These are phyloP conservation scores for Apiotrichum gracile DNA, from an alignment of 1,284 basidiomycete species.

Conservation along the genomic window DNA sequence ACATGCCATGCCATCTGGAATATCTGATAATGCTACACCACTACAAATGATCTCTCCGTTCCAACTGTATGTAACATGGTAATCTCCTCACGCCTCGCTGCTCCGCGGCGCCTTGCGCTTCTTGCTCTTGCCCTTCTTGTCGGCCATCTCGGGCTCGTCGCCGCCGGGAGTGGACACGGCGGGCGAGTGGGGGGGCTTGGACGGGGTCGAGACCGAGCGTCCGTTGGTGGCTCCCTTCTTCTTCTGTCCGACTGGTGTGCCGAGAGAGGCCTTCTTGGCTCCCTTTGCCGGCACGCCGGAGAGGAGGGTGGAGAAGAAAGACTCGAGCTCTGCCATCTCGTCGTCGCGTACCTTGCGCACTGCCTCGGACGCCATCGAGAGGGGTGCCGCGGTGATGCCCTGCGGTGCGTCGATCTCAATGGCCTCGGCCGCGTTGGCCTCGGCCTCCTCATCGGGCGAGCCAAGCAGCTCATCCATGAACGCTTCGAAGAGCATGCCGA, in stretches of 20 bases:
- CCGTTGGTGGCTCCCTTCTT: neutral
- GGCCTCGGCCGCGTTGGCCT: neutral
- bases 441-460: constrained; percentile 4
- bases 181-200: too few relatives aligned
- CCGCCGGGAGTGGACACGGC: neutral
- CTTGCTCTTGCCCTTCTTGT: constrained; percentile 14
- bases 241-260: neutral
- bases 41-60: neutral
- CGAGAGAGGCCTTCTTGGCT: neutral
- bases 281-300: neutral
- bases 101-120: constrained; percentile 19
- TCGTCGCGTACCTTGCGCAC: constrained; percentile 12
- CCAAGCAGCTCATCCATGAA: constrained; percentile 62
- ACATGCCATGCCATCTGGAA: too few relatives aligned
- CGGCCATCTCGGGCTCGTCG: constrained; percentile 9
- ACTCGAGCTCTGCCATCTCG: constrained; percentile 14
- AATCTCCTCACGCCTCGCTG: constrained; percentile 7
- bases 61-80: neutral
- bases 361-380: neutral
- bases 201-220: constrained; percentile 4
- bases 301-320: constrained; percentile 11
- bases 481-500: constrained; percentile 67
- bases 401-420: constrained; percentile 1
- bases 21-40: neutral
- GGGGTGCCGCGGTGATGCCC: neutral